Conservation (phyloP, 164 flowering plant species). For the Pachysandra terminalis region DNA sequence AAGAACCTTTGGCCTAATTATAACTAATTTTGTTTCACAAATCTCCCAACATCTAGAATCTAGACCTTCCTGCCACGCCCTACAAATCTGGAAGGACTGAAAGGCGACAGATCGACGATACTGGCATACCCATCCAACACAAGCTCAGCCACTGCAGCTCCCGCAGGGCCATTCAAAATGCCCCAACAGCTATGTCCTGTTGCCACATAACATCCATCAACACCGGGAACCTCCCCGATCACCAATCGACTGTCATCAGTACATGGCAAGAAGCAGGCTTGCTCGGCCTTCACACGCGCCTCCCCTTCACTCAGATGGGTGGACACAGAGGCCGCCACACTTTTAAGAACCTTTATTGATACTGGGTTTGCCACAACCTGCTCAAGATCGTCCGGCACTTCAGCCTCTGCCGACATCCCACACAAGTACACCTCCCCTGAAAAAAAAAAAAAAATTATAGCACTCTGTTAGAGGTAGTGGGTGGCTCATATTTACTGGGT, state of each 20-base stretch:
- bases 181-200: constrained; percentile 99
- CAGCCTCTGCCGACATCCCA: constrained; percentile 71
- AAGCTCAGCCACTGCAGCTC: constrained; percentile 88
- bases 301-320: constrained; percentile 64
- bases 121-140: constrained; percentile 66
- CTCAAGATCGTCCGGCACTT: constrained; percentile 86
- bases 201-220: constrained; percentile 82
- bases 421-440: constrained; percentile 89
- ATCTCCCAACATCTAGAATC: too few species aligned
- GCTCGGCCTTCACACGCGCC: constrained; percentile 73
- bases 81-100: constrained; percentile 69
- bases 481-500: too few species aligned
- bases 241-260: constrained; percentile 68
- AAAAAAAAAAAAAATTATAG: background rate
- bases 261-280: constrained; percentile 88
- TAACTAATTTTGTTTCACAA: too few species aligned
- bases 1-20: too few species aligned
- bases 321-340: constrained; percentile 71
- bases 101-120: constrained; percentile 64
- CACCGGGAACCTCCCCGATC: constrained; percentile 74
- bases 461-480: too few species aligned
- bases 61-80: too few species aligned
- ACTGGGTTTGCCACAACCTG: constrained; percentile 46
- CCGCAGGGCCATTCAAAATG: constrained; percentile 86
- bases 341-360: constrained; percentile 59